phyloP scores from a whole-genome alignment of 352 stramenopile genomes.

The Globisporangium middletonii region DNA sequence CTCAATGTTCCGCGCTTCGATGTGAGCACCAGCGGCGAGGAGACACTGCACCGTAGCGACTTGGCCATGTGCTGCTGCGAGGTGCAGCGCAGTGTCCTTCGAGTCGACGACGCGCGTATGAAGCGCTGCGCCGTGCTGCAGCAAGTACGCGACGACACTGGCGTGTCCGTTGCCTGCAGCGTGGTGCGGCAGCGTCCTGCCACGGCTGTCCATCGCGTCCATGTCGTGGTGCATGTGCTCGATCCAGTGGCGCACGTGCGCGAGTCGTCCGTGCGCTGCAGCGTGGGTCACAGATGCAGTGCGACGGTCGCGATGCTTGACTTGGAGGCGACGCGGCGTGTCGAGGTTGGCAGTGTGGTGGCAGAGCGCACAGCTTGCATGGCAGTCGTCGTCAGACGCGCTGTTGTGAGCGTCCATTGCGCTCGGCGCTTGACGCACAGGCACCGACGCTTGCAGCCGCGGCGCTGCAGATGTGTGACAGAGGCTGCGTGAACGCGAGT shows the following conservation, averaged over 20 bases:
- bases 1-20: conserved; percentile 20
- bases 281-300: conserved; percentile 11
- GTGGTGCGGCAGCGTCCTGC: conserved; percentile 14
- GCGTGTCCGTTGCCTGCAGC: conserved; percentile 18
- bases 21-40: conserved; percentile 23
- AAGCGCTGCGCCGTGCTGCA: conserved; percentile 17
- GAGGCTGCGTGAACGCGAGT: no score
- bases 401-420: no score
- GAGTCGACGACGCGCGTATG: conserved; percentile 9
- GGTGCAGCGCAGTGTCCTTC: conserved; percentile 33
- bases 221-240: conserved; percentile 15
- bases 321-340: no score
- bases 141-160: conserved; percentile 21
- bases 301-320: neutral
- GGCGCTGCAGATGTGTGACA: no score
- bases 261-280: conserved; percentile 14
- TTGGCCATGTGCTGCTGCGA: conserved; percentile 26
- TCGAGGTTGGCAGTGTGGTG: no score
- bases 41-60: conserved; percentile 19
- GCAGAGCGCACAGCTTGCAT: no score
- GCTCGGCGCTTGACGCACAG: no score
- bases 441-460: no score
- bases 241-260: conserved; percentile 19
- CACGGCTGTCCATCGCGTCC: conserved; percentile 9
- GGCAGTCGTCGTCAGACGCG: no score